phyloP scores from a whole-genome alignment of 2,329 filamentous ascomycete species.

The Pseudocercospora cruenta region DNA sequence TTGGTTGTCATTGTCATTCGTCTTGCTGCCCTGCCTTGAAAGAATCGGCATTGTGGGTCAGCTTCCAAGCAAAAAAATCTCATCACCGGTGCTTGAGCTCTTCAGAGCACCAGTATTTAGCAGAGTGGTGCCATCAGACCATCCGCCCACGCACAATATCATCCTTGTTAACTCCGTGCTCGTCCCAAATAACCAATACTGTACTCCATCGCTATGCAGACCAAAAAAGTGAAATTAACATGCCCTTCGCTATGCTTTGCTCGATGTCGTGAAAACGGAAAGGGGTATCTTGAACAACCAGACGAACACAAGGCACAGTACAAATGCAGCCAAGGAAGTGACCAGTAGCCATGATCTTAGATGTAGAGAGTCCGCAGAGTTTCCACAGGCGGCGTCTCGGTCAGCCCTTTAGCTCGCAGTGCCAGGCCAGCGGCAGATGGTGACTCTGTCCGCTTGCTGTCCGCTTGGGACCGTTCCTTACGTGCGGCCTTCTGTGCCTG shows the following conservation, averaged over 20 bases:
- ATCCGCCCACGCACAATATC: slow-evolving; percentile 11
- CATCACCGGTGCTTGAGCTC: slow-evolving; percentile 30
- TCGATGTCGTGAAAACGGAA: slow-evolving; percentile 20
- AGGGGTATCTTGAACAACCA: slow-evolving; percentile 25
- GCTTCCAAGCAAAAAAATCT: slow-evolving; percentile 14
- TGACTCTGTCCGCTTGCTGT: slow-evolving; percentile 27
- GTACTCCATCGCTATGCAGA: slow-evolving; percentile 22
- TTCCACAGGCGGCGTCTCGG: slow-evolving; percentile 41
- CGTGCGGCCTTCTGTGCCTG: slow-evolving; percentile 47
- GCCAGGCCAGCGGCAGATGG: slow-evolving; percentile 33
- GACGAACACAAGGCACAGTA: slow-evolving; percentile 10
- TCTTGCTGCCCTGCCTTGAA: slow-evolving; percentile 16
- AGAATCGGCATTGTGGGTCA: slow-evolving; percentile 1
- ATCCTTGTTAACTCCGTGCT: slow-evolving; percentile 14
- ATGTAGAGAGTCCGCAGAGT: slow-evolving; percentile 44
- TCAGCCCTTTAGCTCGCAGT: slow-evolving; percentile 38
- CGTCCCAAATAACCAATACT: slow-evolving; percentile 14
- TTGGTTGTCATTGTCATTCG: slow-evolving; percentile 11
- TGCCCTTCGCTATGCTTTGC: slow-evolving; percentile 22
- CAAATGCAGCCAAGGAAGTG: slow-evolving; percentile 13
- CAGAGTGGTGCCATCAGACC: slow-evolving; percentile 13
- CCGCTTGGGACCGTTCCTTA: slow-evolving; percentile 42
- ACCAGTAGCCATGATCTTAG: slow-evolving; percentile 28
- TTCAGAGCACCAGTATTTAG: slow-evolving; percentile 30
- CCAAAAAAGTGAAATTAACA: slow-evolving; percentile 6